These are phyloP conservation scores for Boletus subparvulus DNA, from an alignment of 768 basidiomycete genomes.

Conservation along the genomic window DNA sequence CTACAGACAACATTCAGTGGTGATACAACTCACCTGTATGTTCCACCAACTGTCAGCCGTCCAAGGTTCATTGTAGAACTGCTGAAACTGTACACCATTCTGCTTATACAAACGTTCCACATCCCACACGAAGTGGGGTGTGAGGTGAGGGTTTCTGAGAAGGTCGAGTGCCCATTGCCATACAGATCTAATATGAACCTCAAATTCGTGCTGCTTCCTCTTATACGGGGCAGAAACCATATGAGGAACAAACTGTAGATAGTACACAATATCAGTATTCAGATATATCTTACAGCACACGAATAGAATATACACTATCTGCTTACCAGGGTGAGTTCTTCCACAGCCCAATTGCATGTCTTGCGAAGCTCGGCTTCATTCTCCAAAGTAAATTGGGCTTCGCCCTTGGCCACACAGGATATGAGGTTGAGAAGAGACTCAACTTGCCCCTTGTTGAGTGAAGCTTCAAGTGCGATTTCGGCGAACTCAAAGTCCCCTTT, in stretches of 20 bases:
- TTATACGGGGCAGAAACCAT: constrained; percentile 4
- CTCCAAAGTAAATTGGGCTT: constrained; percentile 15
- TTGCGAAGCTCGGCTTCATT: constrained; percentile 4
- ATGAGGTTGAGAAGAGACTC: constrained; percentile 10
- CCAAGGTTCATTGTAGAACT: too few relatives aligned
- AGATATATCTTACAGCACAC: too few relatives aligned
- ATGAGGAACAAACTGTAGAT: background rate
- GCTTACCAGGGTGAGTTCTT: background rate
- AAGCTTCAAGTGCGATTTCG: constrained; percentile 10
- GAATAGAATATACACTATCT: too few relatives aligned
- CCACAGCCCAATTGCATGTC: background rate
- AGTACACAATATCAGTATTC: too few relatives aligned
- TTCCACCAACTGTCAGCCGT: constrained; percentile 39
- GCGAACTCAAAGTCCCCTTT: constrained; percentile 9
- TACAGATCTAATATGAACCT: background rate
- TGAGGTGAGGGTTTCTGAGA: too few relatives aligned
- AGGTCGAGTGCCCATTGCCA: too few relatives aligned
- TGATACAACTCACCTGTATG: constrained; percentile 31
- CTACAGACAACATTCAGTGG: too few relatives aligned
- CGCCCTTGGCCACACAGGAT: constrained; percentile 8
- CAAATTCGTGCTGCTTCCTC: background rate
- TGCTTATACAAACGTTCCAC: too few relatives aligned
- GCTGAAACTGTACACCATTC: too few relatives aligned
- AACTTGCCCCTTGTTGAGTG: constrained; percentile 6
- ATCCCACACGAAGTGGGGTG: too few relatives aligned